Evolutionary conservation across 768 basidiomycete species (phyloP), one percentile per base, ranked within the genome.

Genomic region (Arthromyces matolae): DNA sequence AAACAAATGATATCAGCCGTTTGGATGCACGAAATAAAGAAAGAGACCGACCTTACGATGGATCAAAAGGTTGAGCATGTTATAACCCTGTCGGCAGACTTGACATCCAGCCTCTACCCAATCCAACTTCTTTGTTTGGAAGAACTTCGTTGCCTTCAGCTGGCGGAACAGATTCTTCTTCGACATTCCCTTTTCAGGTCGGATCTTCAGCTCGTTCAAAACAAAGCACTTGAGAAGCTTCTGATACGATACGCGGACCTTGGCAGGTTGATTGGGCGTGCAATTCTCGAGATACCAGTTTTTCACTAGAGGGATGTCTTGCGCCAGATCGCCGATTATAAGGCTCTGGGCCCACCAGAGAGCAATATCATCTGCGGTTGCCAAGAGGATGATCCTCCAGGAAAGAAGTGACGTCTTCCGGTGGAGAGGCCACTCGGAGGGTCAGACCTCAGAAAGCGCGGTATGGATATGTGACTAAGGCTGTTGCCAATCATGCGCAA

Each of bases 71-170:
- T 99, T 99, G 54, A 99, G 74, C 96, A 99, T 99, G 71, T 98
- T 99, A 72, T 96, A 99, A 32, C 96, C 96, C 64, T 99, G 96
- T 55, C 96, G 76, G 73, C 95, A 98, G 44, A 99, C 95, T 68
- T 99, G 96, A 51, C 98, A 70, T 56, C 96, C 96, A 3, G 95
- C 96, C 67, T 99, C 96, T 29, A 99, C 95, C 96, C 96, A 99
- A 67, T 99, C 96, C 56, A 99, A 70, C 55, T 80, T 91, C 4
- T 95, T 99, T 12, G 90, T 92, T 75, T 98, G 96, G 84, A 99
- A 99, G 72, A 99, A 99, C 69, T 98, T 98, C 49, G 96, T 99
- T n/a, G 90, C 86, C 70, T 97, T 98, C 48, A 93, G 75, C 62
- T 93, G 90, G 35, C 92, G 79, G 80, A 99, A 98, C 41, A 98